phyloP scores from a whole-genome alignment of 139 green algal species.

The Tetradesmus lagerheimii region DNA sequence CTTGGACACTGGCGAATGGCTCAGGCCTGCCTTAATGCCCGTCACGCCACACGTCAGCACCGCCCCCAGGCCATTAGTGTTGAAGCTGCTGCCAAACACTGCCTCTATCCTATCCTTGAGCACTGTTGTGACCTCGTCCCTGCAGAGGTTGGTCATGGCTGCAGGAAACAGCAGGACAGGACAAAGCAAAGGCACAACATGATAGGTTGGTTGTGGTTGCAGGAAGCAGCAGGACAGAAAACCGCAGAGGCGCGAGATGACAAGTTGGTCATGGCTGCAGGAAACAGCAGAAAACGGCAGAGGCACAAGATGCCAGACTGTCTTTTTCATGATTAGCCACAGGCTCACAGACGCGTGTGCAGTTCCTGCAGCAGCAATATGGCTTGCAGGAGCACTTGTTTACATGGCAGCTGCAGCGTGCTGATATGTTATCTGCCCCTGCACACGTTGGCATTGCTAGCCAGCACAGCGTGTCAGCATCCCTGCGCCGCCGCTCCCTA shows the following conservation, averaged over 20 bases:
- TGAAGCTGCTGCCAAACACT: conserved; percentile 85
- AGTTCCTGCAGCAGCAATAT: neutral
- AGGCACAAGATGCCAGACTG: too few species aligned
- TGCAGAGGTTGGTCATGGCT: conserved; percentile 90
- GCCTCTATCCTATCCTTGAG: conserved; percentile 86
- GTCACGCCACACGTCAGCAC: conserved; percentile 82
- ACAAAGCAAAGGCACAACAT: neutral
- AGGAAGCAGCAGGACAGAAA: neutral
- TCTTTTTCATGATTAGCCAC: too few species aligned
- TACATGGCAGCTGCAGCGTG: neutral
- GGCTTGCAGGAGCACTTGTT: neutral
- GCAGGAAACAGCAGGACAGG: neutral
- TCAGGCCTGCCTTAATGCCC: conserved; percentile 55
- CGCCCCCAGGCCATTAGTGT: conserved; percentile 83
- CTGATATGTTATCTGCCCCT: neutral
- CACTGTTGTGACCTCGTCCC: conserved; percentile 86
- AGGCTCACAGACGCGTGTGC: too few species aligned
- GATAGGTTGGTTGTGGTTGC: neutral
- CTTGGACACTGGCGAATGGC: conserved; percentile 45
- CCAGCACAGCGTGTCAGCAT: neutral
- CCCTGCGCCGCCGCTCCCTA: conserved; percentile 62
- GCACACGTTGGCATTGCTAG: too few species aligned
- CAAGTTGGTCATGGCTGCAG: conserved; percentile 83
- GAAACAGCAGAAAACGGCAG: neutral
- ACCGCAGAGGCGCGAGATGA: too few species aligned